Conservation (phyloP, 2,329 filamentous ascomycete genomes). For the Plenodomus biglobosus region DNA sequence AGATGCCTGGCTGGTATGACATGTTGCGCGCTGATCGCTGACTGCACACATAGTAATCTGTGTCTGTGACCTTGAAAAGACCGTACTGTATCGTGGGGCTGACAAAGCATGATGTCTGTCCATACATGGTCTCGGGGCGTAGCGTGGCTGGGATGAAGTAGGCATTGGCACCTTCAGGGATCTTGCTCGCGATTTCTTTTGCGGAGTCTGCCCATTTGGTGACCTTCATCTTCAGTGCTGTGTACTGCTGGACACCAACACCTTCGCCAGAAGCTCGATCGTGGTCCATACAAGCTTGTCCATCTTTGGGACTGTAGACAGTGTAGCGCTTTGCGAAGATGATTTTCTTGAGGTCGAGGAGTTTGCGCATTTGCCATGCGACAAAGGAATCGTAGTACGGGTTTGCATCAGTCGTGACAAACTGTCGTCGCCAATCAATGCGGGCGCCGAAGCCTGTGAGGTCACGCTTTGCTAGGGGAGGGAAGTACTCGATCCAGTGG, state of each 20-base stretch:
- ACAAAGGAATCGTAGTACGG: conserved; percentile 96
- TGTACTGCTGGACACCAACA: conserved; percentile 86
- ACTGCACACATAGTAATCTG: conserved; percentile 80
- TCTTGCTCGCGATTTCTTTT: conserved; percentile 69
- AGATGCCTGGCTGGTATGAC: conserved; percentile 82
- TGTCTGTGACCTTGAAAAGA: conserved; percentile 69
- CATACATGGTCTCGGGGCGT: conserved; percentile 97
- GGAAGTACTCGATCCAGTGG: conserved; percentile 92
- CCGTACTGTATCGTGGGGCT: conserved; percentile 88
- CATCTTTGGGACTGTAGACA: conserved; percentile 83
- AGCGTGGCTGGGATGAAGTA: conserved; percentile 92
- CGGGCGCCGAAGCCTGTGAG: conserved; percentile 80
- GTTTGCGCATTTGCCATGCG: conserved; percentile 93
- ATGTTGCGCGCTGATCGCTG: conserved; percentile 88
- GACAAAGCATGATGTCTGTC: conserved; percentile 94
- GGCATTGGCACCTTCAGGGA: conserved; percentile 76
- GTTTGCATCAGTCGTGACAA: conserved; percentile 95
- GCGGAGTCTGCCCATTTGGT: conserved; percentile 84
- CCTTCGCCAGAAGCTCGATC: conserved; percentile 80
- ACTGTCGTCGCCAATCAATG: conserved; percentile 89
- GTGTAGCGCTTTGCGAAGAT: conserved; percentile 93
- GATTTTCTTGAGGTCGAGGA: conserved; percentile 88
- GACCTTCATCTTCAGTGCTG: conserved; percentile 85
- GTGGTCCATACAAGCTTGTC: conserved; percentile 85
- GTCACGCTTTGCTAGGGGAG: conserved; percentile 75